Base-by-base conservation (phyloP, 2,329 filamentous ascomycete genomes). In the Lecanosticta acicola region DNA sequence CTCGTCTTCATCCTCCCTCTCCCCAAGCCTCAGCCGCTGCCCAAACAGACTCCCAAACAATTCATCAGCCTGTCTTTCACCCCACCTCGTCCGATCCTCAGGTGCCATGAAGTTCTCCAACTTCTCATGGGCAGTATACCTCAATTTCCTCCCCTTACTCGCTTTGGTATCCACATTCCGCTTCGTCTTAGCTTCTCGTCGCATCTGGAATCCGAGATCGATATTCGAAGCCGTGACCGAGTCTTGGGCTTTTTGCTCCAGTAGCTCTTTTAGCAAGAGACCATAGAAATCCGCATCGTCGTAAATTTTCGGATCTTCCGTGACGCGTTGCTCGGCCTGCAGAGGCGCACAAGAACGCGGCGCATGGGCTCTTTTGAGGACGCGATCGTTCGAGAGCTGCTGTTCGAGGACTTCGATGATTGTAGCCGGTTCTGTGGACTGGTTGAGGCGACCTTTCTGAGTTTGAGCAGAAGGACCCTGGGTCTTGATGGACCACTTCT, bases 81-180 rank as follows among this genome's bases (percentile, higher is more conserved):
- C 85, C 93, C 93, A 98, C 13, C 67, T 69, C 3, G 84, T 77
- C 43, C 87, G 75, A 64, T 94, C 86, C 65, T 96, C 88, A 0
- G 89, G 83, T 9, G 90, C 90, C 89, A 96, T 96, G 63, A 97
- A 97, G 67, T 96, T 96, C 71, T 95, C 87, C 61, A 98, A 68
- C 73, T 97, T 97, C 72, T 97, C 91, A 63, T 97, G 90, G 37
- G 96, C 88, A 13, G 87, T 93, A 68, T 91, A 98, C 32, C 88
- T 78, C 77, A 98, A 79, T 72, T 96, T 96, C 40, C 93, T 76
- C 4, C 93, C 93, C 69, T 97, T 97, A 65, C 87, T 94, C 0
- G 93, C 93, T 65, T 90, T 93, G 16, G 90, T 90, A 66, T 98
- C 93, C 3, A 97, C 86, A 21, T 83, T 79, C 63, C 87, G 85